These are phyloP conservation scores for Purshia tridentata DNA, from an alignment of 306 rosid species.

Conservation along the genomic window DNA sequence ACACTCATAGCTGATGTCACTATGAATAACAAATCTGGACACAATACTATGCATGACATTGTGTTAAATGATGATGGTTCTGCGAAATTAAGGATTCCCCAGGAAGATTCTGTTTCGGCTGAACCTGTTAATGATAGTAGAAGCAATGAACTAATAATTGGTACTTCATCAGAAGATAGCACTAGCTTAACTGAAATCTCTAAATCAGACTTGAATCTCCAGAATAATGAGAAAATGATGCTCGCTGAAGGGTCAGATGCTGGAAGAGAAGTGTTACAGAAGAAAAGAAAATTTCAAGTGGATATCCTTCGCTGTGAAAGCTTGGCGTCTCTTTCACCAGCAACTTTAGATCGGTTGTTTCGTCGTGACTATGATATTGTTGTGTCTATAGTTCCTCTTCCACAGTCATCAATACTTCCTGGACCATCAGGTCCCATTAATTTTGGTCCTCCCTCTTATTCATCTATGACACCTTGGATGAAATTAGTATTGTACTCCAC, in stretches of 20 bases:
- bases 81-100: constrained; percentile 30
- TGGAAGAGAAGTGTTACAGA: constrained; percentile 53
- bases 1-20: constrained; percentile 43
- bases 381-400: constrained; percentile 91
- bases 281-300: constrained; percentile 70
- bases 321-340: constrained; percentile 89
- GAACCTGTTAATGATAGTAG: constrained; percentile 39
- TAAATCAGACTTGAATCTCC: constrained; percentile 35
- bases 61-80: constrained; percentile 32
- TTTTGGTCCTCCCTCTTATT: constrained; percentile 95
- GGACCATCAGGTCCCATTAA: constrained; percentile 76
- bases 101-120: constrained; percentile 39
- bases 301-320: constrained; percentile 96
- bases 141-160: constrained; percentile 41
- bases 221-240: constrained; percentile 39
- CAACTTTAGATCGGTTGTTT: constrained; percentile 77
- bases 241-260: constrained; percentile 49
- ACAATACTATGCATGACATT: constrained; percentile 30
- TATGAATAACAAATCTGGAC: constrained; percentile 39
- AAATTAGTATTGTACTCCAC: constrained; percentile 85
- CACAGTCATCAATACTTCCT: constrained; percentile 87
- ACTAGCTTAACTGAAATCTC: constrained; percentile 35
- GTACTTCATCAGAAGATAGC: constrained; percentile 36
- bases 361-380: constrained; percentile 90
- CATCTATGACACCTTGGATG: constrained; percentile 98